Evolutionary conservation across 345 rosid genomes (phyloP).

Genomic region (Hirschfeldia incana): DNA sequence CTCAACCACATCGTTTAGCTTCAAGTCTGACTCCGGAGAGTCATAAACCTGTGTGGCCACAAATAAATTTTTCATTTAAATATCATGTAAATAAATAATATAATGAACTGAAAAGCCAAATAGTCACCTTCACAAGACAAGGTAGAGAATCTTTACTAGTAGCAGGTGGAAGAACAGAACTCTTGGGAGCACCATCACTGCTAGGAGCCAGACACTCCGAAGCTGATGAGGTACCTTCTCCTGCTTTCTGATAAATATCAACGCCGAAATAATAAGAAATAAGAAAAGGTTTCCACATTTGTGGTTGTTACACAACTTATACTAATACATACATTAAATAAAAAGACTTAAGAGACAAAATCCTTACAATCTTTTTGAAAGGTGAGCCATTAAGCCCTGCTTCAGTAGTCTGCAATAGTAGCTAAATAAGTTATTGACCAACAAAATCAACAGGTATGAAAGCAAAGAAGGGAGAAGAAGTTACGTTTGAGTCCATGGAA

Average conservation of each 20-base stretch:
- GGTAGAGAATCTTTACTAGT: constrained; percentile 45
- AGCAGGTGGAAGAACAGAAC: constrained; percentile 28
- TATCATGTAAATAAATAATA: background rate
- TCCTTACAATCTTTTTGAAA: constrained; percentile 68
- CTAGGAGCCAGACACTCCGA: constrained; percentile 38
- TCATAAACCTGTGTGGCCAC: constrained; percentile 64
- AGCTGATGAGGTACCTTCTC: constrained; percentile 50
- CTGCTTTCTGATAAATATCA: constrained; percentile 53
- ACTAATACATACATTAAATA: background rate
- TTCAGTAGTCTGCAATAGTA: constrained; percentile 47
- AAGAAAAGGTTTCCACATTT: background rate
- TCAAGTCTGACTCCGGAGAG: constrained; percentile 72
- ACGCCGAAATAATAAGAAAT: background rate
- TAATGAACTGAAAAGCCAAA: background rate
- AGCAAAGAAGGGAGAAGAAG: background rate
- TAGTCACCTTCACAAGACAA: constrained; percentile 75
- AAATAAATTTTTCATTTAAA: background rate
- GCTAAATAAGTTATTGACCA: background rate
- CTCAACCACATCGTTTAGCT: constrained; percentile 88
- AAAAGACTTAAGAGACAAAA: background rate
- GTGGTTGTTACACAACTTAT: background rate
- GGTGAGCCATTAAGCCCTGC: constrained; percentile 47
- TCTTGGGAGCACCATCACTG: constrained; percentile 35
- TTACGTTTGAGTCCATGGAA: constrained; percentile 46
- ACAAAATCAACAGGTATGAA: background rate